phyloP scores from a whole-genome alignment of 148 eudicot species.

The Oxyria digyna region DNA sequence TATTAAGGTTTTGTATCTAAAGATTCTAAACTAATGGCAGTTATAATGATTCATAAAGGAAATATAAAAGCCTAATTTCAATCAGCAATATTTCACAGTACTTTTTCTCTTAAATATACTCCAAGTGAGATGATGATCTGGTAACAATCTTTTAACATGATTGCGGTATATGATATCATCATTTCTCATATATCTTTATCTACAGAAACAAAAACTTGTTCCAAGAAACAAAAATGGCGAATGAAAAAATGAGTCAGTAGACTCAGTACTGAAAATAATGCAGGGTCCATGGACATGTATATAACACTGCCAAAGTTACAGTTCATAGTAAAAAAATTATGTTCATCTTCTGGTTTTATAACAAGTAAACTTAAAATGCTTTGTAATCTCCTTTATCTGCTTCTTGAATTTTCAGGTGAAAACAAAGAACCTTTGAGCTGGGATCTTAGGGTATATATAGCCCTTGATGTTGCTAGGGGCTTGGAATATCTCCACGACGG shows the following conservation, averaged over 20 bases:
- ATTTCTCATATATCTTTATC: background rate
- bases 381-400: background rate
- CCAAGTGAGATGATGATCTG: background rate
- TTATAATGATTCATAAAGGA: background rate
- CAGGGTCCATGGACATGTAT: too few relatives aligned
- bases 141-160: background rate
- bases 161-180: background rate
- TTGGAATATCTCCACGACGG: conserved; percentile 98
- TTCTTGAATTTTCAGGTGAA: conserved; percentile 36
- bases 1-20: background rate
- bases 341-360: background rate
- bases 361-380: background rate
- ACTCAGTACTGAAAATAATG: too few relatives aligned
- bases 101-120: background rate
- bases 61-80: background rate
- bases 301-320: too few relatives aligned
- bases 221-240: background rate
- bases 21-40: background rate
- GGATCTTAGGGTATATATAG: conserved; percentile 74
- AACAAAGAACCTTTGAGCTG: conserved; percentile 57
- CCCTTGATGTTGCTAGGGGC: conserved; percentile 85
- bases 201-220: background rate
- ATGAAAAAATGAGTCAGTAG: background rate
- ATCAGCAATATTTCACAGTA: background rate
- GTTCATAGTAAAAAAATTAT: background rate